phyloP scores from a whole-genome alignment of 1,139 yeast genomes.

The Candida mesenterica region DNA sequence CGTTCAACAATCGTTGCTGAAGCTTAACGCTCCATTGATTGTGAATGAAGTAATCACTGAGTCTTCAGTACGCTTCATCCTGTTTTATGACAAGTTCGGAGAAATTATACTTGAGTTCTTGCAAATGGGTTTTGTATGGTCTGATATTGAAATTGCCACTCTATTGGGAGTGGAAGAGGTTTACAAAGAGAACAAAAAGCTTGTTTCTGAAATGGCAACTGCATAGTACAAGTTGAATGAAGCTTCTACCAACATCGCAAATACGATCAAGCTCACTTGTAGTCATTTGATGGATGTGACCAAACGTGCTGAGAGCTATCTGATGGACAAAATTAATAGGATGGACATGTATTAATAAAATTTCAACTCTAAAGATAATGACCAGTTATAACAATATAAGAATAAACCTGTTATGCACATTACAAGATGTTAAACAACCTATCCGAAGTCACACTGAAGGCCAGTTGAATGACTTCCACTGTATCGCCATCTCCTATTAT shows the following conservation, averaged over 20 bases:
- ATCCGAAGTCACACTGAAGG: not conserved
- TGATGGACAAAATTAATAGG: not conserved
- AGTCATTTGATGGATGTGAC: not conserved
- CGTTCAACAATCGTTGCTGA: conserved; percentile 53
- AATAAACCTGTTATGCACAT: too few relatives aligned
- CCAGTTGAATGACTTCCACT: not conserved
- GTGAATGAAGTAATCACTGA: conserved; percentile 53
- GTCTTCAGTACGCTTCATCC: conserved; percentile 49
- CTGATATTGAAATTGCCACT: conserved; percentile 59
- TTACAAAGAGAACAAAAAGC: conserved; percentile 14
- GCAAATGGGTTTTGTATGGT: conserved; percentile 48
- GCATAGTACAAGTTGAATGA: too few relatives aligned
- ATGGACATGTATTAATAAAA: too few relatives aligned
- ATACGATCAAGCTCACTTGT: too few relatives aligned
- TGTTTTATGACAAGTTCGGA: conserved; percentile 51
- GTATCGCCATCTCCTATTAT: not conserved
- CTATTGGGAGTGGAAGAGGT: conserved; percentile 57
- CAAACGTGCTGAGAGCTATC: not conserved
- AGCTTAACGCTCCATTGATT: conserved; percentile 60
- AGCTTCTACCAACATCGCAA: too few relatives aligned
- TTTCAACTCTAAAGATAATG: too few relatives aligned
- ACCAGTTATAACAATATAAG: too few relatives aligned
- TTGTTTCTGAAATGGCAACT: not conserved
- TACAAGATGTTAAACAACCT: not conserved
- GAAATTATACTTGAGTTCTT: conserved; percentile 42